Conservation (phyloP, 768 basidiomycete genomes). For the Sarcodon aspratus region DNA sequence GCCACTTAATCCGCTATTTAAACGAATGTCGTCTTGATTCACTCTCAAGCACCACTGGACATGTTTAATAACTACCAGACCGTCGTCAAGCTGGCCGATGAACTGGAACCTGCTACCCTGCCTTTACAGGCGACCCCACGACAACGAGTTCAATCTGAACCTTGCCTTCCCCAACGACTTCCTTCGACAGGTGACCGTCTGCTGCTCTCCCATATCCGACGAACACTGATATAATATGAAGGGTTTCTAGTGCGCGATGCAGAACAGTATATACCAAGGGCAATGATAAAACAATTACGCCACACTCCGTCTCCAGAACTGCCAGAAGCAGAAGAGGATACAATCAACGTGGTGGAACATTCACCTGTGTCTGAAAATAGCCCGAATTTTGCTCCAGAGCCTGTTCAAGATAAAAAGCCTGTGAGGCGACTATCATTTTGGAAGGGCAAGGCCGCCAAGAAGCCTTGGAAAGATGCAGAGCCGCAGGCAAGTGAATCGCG, state of each 20-base stretch:
- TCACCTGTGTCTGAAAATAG: no score
- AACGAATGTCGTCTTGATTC: neutral
- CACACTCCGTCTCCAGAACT: neutral
- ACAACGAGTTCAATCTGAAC: neutral
- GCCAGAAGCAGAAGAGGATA: no score
- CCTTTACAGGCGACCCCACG: neutral
- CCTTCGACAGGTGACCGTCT: neutral
- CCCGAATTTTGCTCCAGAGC: no score
- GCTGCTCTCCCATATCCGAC: neutral
- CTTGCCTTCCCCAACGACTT: neutral
- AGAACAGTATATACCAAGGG: neutral
- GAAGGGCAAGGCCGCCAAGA: neutral
- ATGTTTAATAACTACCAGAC: neutral
- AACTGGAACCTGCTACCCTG: neutral
- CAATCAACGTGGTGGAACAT: no score
- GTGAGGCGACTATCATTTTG: neutral
- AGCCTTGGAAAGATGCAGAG: constrained; percentile 6
- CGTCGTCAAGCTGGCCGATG: neutral
- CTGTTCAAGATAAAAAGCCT: no score
- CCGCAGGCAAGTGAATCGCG: constrained; percentile 8
- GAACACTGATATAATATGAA: neutral
- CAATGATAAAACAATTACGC: neutral
- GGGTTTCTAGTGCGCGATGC: neutral
- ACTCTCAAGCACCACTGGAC: neutral
- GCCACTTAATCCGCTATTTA: neutral